phyloP scores from a whole-genome alignment of 1,139 yeast species.

The Geotrichum europaeum region DNA sequence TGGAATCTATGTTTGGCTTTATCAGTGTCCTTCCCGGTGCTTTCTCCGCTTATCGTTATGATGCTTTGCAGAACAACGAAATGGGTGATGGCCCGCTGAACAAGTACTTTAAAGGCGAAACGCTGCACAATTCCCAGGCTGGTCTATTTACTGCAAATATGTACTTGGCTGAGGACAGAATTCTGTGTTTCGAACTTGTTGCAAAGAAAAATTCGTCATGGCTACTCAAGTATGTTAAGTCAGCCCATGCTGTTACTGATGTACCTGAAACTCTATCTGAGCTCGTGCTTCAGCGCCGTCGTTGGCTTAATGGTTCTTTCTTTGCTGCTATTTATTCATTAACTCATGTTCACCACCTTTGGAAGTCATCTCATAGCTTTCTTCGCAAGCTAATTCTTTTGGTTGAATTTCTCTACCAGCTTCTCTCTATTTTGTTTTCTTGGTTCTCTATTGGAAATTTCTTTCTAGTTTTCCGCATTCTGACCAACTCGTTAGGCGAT shows the following conservation, averaged over 20 bases:
- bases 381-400: slow-evolving; percentile 57
- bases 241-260: slow-evolving; percentile 77
- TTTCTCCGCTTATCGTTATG: slow-evolving; percentile 73
- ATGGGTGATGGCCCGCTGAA: slow-evolving; percentile 57
- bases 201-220: slow-evolving; percentile 59
- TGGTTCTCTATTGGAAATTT: slow-evolving; percentile 82
- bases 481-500: slow-evolving; percentile 65
- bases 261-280: slow-evolving; percentile 72
- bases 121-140: slow-evolving; percentile 46
- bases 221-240: slow-evolving; percentile 64
- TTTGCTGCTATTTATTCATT: slow-evolving; percentile 76
- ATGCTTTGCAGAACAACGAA: slow-evolving; percentile 38
- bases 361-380: slow-evolving; percentile 63
- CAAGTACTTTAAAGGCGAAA: slow-evolving; percentile 72
- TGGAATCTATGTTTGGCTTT: slow-evolving; percentile 78
- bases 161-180: slow-evolving; percentile 84
- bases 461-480: slow-evolving; percentile 67
- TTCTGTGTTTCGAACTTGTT: slow-evolving; percentile 72
- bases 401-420: slow-evolving; percentile 64
- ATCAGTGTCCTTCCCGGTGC: slow-evolving; percentile 83
- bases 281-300: slow-evolving; percentile 67
- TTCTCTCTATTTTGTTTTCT: slow-evolving; percentile 58
- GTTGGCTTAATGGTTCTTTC: slow-evolving; percentile 83
- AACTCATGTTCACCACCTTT: slow-evolving; percentile 63
- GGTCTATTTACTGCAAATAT: slow-evolving; percentile 76